A percentile compares a stretch with the other conserved stretches of the same genome.
These are phyloP conservation scores for Thelonectria rubi DNA, from an alignment of 2,329 filamentous ascomycete species.

Conservation along the genomic window DNA sequence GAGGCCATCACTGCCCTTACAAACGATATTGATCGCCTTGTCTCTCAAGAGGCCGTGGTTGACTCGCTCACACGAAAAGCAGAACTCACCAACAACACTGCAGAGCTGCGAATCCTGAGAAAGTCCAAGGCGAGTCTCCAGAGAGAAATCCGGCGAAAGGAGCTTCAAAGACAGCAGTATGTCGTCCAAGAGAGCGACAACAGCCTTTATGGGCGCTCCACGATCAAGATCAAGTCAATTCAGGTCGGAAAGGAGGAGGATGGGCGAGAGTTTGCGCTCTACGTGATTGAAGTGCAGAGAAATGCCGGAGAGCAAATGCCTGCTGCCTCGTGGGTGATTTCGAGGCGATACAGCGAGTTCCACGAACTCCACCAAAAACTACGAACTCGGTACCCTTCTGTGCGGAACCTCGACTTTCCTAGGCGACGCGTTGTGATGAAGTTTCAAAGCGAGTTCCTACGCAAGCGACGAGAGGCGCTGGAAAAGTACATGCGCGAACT, in stretches of 20 bases:
- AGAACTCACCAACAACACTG: constrained; percentile 95
- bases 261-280: constrained; percentile 91
- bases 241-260: constrained; percentile 93
- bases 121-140: constrained; percentile 96
- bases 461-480: constrained; percentile 83
- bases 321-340: constrained; percentile 91
- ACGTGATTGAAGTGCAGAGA: constrained; percentile 89
- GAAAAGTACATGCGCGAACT: constrained; percentile 87
- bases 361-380: constrained; percentile 93
- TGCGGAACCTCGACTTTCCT: constrained; percentile 91
- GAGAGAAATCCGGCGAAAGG: constrained; percentile 90
- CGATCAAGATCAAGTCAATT: constrained; percentile 88
- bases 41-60: constrained; percentile 87
- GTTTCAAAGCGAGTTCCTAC: constrained; percentile 92
- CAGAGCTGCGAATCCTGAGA: constrained; percentile 87
- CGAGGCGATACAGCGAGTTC: constrained; percentile 96
- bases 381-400: constrained; percentile 83
- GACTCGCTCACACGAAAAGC: constrained; percentile 93
- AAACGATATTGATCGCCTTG: constrained; percentile 87
- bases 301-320: constrained; percentile 96
- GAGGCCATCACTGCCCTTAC: constrained; percentile 92
- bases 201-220: constrained; percentile 91
- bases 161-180: constrained; percentile 96
- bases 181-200: constrained; percentile 98
- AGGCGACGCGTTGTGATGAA: constrained; percentile 94